Percentiles rank a stretch among this genome's conserved stretches.
Evolutionary conservation across 2,329 filamentous ascomycete genomes (phyloP).

Genomic region (Monosporascus sp.): DNA sequence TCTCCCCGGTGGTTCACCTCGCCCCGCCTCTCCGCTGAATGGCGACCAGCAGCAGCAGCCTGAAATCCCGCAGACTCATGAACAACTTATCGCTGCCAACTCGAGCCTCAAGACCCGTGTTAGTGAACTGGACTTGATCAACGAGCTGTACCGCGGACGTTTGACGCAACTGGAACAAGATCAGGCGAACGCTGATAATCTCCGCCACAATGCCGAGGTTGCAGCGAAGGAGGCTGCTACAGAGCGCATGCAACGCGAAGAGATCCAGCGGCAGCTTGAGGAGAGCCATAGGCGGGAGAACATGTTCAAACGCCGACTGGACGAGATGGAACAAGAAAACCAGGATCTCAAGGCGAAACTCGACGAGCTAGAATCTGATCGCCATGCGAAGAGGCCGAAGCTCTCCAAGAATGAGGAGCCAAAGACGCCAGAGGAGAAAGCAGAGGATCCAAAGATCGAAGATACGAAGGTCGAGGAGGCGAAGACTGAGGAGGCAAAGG

Average conservation of each 20-base stretch:
- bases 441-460: conserved; percentile 11
- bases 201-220: conserved; percentile 44
- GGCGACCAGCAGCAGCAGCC: conserved; percentile 58
- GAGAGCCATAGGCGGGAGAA: conserved; percentile 76
- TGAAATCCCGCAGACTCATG: conserved; percentile 71
- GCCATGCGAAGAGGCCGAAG: conserved; percentile 20
- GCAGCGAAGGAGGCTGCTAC: conserved; percentile 51
- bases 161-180: conserved; percentile 76
- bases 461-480: conserved; percentile 17
- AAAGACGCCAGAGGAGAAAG: conserved; percentile 4
- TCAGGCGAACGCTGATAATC: conserved; percentile 60
- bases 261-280: conserved; percentile 56
- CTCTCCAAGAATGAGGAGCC: conserved; percentile 19
- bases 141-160: conserved; percentile 70
- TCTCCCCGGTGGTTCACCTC: conserved; percentile 49
- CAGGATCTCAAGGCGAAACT: conserved; percentile 25
- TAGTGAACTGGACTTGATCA: conserved; percentile 92
- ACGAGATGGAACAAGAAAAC: conserved; percentile 64
- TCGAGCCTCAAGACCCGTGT: conserved; percentile 91
- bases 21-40: conserved; percentile 42
- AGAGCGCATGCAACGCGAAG: conserved; percentile 52
- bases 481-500: conserved; percentile 15
- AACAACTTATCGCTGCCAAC: conserved; percentile 75
- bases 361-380: conserved; percentile 19
- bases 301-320: conserved; percentile 74